Base-by-base conservation (phyloP, 140 eudicot genomes). In the Oenanthe javanica region DNA sequence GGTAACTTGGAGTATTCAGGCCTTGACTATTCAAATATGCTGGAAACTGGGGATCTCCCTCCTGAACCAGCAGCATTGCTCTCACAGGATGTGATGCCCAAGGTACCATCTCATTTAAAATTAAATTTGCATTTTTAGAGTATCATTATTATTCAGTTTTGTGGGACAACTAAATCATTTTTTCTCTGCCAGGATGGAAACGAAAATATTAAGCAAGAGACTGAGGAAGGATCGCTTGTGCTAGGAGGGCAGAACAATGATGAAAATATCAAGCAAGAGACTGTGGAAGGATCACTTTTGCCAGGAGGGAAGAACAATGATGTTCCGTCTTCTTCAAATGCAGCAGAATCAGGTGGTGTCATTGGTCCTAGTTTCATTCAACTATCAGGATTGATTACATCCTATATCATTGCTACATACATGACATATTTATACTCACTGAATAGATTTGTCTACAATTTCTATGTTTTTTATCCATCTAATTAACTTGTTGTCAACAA, bases 11-110 rank as follows among this genome's bases (percentile, higher is more conserved):
- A 78, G 38, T 63, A 79, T 81, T 18, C 83, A 13, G 48, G 67
- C 50, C 83, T 79, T 81, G 90, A 87, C 86, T 73, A 84, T 63
- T 82, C 87, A 21, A 71, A 57, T 50, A 72, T 80, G 38, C 19
- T 72, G 50, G 89, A 72, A 73, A 85, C 76, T 76, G 85, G 83
- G 76, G 82, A 81, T 47, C 59, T 72, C 76, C 47, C 81, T 69
- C 67, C 88, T 16, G 89, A 90, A 12, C 77, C 83, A 72, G 75
- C 84, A 70, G 79, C 75, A 78, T 9, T 61, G 57, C 80, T 66
- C 40, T 23, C 79, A 46, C 63, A 82, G 49, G 80, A 89, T 85
- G 91, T 89, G 25, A 18, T 42, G 23, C 52, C 47, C 27, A 72
- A 72, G 77, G 77, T 72, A 72, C 52, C 1, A 45, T 43, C 14